Conservation (phyloP, 1,284 basidiomycete genomes). For the Chiua sp. region DNA sequence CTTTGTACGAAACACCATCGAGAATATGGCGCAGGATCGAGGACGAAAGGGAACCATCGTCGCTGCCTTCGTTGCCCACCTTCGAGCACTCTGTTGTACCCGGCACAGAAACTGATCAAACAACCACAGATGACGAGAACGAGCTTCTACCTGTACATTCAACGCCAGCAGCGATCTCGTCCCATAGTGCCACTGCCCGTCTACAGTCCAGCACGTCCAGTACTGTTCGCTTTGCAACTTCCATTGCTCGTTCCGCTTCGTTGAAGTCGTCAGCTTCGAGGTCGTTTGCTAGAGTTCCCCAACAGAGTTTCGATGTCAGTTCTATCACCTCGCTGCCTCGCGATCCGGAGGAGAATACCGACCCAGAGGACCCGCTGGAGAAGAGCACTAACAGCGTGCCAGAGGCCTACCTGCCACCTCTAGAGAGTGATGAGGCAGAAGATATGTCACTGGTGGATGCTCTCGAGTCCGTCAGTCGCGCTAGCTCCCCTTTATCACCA, state of each 20-base stretch:
- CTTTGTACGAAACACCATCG: conserved; percentile 76
- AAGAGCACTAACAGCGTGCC: conserved; percentile 55
- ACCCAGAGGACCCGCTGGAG: conserved; percentile 42
- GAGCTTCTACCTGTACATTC: conserved; percentile 59
- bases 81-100: conserved; percentile 64
- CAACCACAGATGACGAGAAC: conserved; percentile 41
- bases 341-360: conserved; percentile 44
- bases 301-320: conserved; percentile 65
- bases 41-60: conserved; percentile 76
- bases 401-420: conserved; percentile 55
- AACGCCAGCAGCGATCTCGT: conserved; percentile 58
- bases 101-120: conserved; percentile 36
- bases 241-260: conserved; percentile 60
- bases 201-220: conserved; percentile 63
- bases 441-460: conserved; percentile 63
- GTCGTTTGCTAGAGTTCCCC: conserved; percentile 31
- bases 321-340: conserved; percentile 58
- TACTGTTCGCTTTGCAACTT: conserved; percentile 73
- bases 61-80: conserved; percentile 71
- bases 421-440: conserved; percentile 45
- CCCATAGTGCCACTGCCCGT: conserved; percentile 48
- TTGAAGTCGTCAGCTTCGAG: conserved; percentile 42
- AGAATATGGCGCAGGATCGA: conserved; percentile 81
- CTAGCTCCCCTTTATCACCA: conserved; percentile 51
- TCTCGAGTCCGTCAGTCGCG: conserved; percentile 60